Evolutionary conservation across 2,329 filamentous ascomycete species (phyloP), one percentile per base, ranked within the genome.

Genomic region (Venturia nashicola): DNA sequence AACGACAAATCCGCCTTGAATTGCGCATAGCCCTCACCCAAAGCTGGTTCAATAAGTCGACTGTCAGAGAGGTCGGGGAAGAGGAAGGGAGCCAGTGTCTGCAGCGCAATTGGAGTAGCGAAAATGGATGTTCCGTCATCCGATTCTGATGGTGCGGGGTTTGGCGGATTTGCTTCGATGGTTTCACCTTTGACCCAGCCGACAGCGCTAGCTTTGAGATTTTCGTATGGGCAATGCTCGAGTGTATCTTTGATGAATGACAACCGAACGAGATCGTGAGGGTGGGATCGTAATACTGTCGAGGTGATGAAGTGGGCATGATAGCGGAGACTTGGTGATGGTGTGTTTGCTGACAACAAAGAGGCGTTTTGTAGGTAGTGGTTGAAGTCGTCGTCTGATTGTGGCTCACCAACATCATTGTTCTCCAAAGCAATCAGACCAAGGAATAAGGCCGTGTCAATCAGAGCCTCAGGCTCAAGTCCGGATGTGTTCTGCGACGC

Each of bases 101-200:
- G 75, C 0, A 82, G 70, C 0, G 78, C 77, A 27, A 78, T 71
- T 0, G 79, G 77, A 1, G 77, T 80, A 4, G 77, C 73, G 67
- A 82, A 82, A 27, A 81, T 76, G 1, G 75, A 76, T 8, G 65
- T 60, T 7, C 65, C 61, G 9, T 64, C 44, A 3, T 65, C 59
- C 12, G 65, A 46, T 2, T 65, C 18, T 14, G n/a, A n/a, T 12
- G 54, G 18, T 40, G 57, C 32, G 5, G 55, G 46, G 27, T 61
- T 34, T 14, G 66, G 51, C 27, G 62, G 65, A 20, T 73, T 78
- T 5, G 79, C 77, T 67, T 79, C 76, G 5, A 85, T 75, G 0
- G 83, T 80, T 69, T 85, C 83, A 48, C 82, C 77, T 69, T 85
- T 86, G 42, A 86, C 73, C 83, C 83, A 86, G 42, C 80, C 78